Evolutionary conservation across 163 green algal species (phyloP).

Genomic region (Chlamydomonas reinhardtii): DNA sequence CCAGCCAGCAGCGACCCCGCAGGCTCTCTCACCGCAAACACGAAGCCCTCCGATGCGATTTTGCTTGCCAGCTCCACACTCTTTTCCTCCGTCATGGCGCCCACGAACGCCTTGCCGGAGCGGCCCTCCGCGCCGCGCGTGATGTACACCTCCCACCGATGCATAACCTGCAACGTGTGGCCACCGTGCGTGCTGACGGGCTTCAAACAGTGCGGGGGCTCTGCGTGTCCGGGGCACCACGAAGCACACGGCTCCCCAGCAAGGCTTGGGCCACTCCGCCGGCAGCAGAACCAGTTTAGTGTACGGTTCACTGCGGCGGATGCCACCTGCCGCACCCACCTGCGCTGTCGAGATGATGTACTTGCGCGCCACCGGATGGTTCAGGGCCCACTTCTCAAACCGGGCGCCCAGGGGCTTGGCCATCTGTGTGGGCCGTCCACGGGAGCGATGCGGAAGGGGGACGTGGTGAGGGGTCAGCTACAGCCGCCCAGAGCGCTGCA

Average conservation of each 20-base stretch:
- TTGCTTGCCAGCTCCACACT: constrained; percentile 86
- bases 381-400: constrained; percentile 82
- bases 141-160: constrained; percentile 83
- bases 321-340: constrained; percentile 46
- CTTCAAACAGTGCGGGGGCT: no score
- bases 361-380: constrained; percentile 67
- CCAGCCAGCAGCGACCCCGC: no score
- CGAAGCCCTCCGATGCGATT: constrained; percentile 84
- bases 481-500: no score
- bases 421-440: constrained; percentile 13
- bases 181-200: background rate
- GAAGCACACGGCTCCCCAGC: no score
- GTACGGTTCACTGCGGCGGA: no score
- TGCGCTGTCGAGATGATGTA: constrained; percentile 76
- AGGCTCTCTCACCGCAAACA: constrained; percentile 70
- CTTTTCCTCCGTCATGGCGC: constrained; percentile 88
- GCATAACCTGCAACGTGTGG: constrained; percentile 68
- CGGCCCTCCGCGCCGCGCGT: constrained; percentile 84
- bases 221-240: no score
- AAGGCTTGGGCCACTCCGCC: no score
- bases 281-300: no score
- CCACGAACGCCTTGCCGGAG: constrained; percentile 83
- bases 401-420: constrained; percentile 81
- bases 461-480: background rate
- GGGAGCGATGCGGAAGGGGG: background rate